Evolutionary conservation across 805 yeast species (phyloP).

Genomic region (Metschnikowia aberdeeniae): DNA sequence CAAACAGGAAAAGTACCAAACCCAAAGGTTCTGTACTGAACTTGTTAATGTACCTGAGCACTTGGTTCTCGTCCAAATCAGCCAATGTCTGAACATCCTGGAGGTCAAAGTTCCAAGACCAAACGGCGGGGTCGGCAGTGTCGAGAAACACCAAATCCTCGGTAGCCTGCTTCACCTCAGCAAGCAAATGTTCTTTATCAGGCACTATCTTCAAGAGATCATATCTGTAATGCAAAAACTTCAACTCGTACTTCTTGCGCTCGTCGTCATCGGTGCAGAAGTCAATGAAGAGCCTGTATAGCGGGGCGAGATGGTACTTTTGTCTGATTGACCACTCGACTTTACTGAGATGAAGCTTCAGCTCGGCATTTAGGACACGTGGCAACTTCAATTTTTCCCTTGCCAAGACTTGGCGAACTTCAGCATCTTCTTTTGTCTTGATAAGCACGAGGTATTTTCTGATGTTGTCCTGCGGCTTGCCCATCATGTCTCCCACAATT

Average conservation of each 20-base stretch:
- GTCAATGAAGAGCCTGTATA: constrained; percentile 57
- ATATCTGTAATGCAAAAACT: constrained; percentile 53
- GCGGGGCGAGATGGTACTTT: constrained; percentile 47
- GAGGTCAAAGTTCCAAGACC: constrained; percentile 77
- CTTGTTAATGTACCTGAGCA: constrained; percentile 49
- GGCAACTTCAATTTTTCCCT: constrained; percentile 50
- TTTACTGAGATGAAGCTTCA: constrained; percentile 33
- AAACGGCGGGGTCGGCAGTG: constrained; percentile 57
- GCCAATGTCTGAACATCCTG: constrained; percentile 50
- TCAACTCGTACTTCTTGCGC: constrained; percentile 58
- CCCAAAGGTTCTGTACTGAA: constrained; percentile 65
- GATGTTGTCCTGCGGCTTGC: constrained; percentile 44
- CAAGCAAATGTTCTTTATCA: constrained; percentile 34
- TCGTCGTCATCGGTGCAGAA: constrained; percentile 53
- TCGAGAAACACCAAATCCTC: constrained; percentile 71
- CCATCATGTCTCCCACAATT: constrained; percentile 42
- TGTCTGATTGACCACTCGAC: constrained; percentile 46
- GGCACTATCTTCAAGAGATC: constrained; percentile 55
- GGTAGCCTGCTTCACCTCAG: constrained; percentile 50
- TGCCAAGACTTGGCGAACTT: constrained; percentile 38
- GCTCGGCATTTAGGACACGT: constrained; percentile 38
- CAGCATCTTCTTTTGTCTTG: constrained; percentile 37
- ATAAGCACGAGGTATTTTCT: constrained; percentile 40
- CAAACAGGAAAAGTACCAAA: constrained; percentile 55
- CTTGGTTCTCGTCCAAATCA: constrained; percentile 42